Evolutionary conservation across 2,329 filamentous ascomycete species (phyloP), one percentile per base, ranked within the genome.

Genomic region (Talaromyces sp.): DNA sequence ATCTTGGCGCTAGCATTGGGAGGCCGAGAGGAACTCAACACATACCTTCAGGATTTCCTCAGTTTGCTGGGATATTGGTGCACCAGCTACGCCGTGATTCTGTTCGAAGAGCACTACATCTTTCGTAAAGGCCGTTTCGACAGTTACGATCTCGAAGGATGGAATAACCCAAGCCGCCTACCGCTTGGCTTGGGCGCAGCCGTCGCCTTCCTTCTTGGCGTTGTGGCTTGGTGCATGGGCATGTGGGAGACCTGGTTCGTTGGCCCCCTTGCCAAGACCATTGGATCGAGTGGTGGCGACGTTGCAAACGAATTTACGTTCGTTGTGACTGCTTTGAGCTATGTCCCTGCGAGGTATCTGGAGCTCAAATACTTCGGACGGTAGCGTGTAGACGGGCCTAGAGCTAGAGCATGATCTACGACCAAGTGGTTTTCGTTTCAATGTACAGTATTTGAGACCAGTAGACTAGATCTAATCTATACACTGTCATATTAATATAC

Each of bases 171-270:
- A 0, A 61, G 63, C 3, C 69, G 70, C 26, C 66, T 83, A 64
- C 80, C 80, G 0, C 46, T 77, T 14, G 81, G 80, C 7, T 67
- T 77, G 41, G 80, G 70, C 2, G 80, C 76, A 2, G 65, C 75
- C 0, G 60, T 72, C 3, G 78, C 80, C 0, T 83, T 83, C 63
- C 67, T 75, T 0, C 68, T 76, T 1, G 80, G 80, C 1, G 69
- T 79, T 8, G 76, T 72, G 8, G 80, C 77, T 21, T 84, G 81
- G 73, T 74, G 83, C 24, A 73, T 86, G 67, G 84, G 83, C 1
- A 86, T 87, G 83, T 77, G 77, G 53, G 79, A 85, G 71, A 84
- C 81, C 0, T 85, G 80, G 79, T 84, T 80, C 65, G 71, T 81
- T 24, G 82, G 81, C 0, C 72, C 74, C 2, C 63, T 83, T 55